Evolutionary conservation across 805 yeast species (phyloP).

Genomic region (Pichia membranifaciens): DNA sequence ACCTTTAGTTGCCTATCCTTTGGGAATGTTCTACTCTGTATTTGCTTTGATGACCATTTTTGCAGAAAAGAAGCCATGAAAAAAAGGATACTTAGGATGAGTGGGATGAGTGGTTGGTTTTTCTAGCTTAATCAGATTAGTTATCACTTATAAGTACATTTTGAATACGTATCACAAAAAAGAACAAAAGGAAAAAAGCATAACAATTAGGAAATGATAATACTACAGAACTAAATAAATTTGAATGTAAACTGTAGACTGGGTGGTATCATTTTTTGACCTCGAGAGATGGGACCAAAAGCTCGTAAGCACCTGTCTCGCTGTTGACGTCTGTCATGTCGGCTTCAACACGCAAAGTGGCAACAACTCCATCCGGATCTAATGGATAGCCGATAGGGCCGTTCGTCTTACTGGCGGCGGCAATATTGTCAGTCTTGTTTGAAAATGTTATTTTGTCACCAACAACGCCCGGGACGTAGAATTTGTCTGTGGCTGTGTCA

Average conservation of each 20-base stretch:
- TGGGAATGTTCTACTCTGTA: slow-evolving; percentile 84
- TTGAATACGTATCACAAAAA: too few species aligned
- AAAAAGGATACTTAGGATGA: too few species aligned
- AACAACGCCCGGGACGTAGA: slow-evolving; percentile 20
- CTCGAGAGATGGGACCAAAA: slow-evolving; percentile 54
- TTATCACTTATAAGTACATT: too few species aligned
- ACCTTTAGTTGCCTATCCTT: slow-evolving; percentile 86
- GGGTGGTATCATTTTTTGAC: neutral
- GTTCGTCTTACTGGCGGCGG: slow-evolving; percentile 1
- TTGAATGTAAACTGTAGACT: too few species aligned
- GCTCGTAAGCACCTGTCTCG: slow-evolving; percentile 57
- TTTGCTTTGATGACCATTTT: slow-evolving; percentile 96
- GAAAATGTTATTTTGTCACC: slow-evolving; percentile 15
- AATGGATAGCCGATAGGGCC: slow-evolving; percentile 45
- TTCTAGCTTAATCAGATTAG: too few species aligned
- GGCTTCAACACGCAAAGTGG: slow-evolving; percentile 69
- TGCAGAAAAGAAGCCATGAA: slow-evolving; percentile 28
- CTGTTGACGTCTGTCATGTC: slow-evolving; percentile 45
- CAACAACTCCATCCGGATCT: slow-evolving; percentile 51
- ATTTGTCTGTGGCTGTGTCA: slow-evolving; percentile 9
- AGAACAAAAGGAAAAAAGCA: too few species aligned
- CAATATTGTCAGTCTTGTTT: slow-evolving; percentile 2
- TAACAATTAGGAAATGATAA: too few species aligned
- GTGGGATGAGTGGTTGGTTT: too few species aligned
- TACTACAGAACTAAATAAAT: too few species aligned